Evolutionary conservation across 2,329 filamentous ascomycete genomes (phyloP).

Genomic region (Talaromyces sp.): DNA sequence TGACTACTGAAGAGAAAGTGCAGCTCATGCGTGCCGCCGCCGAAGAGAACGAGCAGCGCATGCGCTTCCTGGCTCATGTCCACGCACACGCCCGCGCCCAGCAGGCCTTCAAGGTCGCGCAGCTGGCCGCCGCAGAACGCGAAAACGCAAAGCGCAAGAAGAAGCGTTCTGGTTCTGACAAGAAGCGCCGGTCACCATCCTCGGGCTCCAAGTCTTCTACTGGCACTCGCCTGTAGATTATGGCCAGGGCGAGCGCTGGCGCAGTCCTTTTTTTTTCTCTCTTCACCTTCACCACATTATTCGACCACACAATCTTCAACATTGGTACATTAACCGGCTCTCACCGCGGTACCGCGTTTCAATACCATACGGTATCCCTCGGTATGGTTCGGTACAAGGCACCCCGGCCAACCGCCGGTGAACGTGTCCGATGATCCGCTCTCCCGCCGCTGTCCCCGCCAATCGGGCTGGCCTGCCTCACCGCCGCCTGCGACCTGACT

Average conservation of each 20-base stretch:
- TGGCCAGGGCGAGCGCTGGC: not conserved
- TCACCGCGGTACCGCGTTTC: not conserved
- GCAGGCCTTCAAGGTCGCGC: conserved; percentile 32
- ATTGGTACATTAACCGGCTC: not conserved
- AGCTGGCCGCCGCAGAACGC: conserved; percentile 21
- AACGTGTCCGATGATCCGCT: not conserved
- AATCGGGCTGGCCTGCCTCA: not conserved
- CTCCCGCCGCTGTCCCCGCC: not conserved
- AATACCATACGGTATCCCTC: not conserved
- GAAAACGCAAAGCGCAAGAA: conserved; percentile 18
- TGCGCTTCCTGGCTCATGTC: conserved; percentile 35
- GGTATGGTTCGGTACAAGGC: not conserved
- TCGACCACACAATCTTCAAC: not conserved
- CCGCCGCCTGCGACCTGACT: conserved; percentile 2
- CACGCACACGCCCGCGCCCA: conserved; percentile 37
- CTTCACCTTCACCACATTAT: not conserved
- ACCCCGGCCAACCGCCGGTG: not conserved
- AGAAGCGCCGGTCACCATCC: conserved; percentile 18
- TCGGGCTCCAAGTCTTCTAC: conserved; percentile 13
- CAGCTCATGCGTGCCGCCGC: conserved; percentile 30
- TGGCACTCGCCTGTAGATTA: not conserved
- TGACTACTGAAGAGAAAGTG: conserved; percentile 38
- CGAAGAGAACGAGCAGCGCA: conserved; percentile 29
- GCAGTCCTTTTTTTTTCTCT: not conserved
- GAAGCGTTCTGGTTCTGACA: conserved; percentile 15